Percentiles rank a stretch among this genome's conserved stretches.
These are phyloP conservation scores for Skeletonema costatum DNA, from an alignment of 108 stramenopile genomes.

Conservation along the genomic window DNA sequence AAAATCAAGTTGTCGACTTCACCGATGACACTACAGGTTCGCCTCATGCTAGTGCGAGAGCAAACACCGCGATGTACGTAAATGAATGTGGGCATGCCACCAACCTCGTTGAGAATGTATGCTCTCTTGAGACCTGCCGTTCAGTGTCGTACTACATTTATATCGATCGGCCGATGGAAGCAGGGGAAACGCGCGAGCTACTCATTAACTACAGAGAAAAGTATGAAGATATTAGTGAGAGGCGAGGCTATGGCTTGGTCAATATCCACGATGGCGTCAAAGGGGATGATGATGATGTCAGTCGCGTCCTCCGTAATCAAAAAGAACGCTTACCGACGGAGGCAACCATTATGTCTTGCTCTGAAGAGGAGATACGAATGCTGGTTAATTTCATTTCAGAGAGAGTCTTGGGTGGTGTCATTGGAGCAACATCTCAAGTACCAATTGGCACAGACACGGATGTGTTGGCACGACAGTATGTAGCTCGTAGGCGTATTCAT, in stretches of 20 bases:
- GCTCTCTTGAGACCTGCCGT: constrained; percentile 13
- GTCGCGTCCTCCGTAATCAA: constrained; percentile 28
- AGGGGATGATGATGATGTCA: constrained; percentile 19
- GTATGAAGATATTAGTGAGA: constrained; percentile 36
- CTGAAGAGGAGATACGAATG: constrained; percentile 13
- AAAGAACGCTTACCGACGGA: constrained; percentile 27
- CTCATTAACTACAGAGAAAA: constrained; percentile 34
- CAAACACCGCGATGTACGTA: constrained; percentile 38
- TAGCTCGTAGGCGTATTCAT: constrained; percentile 37
- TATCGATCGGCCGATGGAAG: constrained; percentile 27
- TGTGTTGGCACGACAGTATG: constrained; percentile 18
- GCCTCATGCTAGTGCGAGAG: constrained; percentile 30
- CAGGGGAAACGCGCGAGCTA: constrained; percentile 41
- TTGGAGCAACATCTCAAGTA: constrained; percentile 16
- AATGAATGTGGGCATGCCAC: constrained; percentile 45
- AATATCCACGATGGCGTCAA: constrained; percentile 17
- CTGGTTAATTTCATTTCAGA: constrained; percentile 25
- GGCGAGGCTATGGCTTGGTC: constrained; percentile 39
- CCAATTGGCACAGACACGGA: background rate
- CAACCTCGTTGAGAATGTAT: constrained; percentile 35
- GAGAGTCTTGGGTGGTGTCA: constrained; percentile 31
- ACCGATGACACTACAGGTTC: constrained; percentile 40
- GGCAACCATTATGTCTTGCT: constrained; percentile 20
- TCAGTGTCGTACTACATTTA: constrained; percentile 33
- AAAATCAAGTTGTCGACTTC: constrained; percentile 43